These are phyloP conservation scores for Quaeritorhiza haematococci DNA, from an alignment of 371 early-diverging fungal genomes.

Conservation along the genomic window DNA sequence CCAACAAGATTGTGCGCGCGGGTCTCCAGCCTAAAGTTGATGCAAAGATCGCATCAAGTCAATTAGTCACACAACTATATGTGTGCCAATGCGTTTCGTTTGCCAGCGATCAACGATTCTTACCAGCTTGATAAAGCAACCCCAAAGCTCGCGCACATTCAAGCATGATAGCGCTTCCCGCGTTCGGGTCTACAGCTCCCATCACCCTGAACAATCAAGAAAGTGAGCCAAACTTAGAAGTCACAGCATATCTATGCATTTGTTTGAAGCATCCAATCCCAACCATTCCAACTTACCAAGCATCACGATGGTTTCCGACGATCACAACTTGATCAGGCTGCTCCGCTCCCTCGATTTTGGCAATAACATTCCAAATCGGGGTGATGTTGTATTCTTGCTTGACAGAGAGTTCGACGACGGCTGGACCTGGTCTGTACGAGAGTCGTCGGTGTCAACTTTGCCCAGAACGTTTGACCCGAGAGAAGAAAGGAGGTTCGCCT, in stretches of 20 bases:
- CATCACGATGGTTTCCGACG: constrained; percentile 64
- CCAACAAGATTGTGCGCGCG: constrained; percentile 57
- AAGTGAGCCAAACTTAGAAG: not conserved
- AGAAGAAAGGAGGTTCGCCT: not conserved
- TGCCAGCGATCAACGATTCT: no score
- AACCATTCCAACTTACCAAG: constrained; percentile 47
- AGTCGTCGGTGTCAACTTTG: no score
- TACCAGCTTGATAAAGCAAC: constrained; percentile 41
- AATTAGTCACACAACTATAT: no score
- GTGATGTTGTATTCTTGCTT: constrained; percentile 51
- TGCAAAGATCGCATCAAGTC: not conserved
- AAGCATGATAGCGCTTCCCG: constrained; percentile 53
- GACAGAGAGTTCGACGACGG: constrained; percentile 41
- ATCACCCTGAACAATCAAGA: no score
- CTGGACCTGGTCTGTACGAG: constrained; percentile 18
- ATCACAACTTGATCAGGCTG: constrained; percentile 54
- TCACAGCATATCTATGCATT: not conserved
- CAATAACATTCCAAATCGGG: constrained; percentile 63
- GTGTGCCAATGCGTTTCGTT: no score
- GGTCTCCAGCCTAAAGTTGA: constrained; percentile 67
- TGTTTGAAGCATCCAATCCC: not conserved
- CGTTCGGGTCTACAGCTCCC: constrained; percentile 63
- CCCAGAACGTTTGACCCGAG: not conserved
- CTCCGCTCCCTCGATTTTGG: constrained; percentile 49
- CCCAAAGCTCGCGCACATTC: constrained; percentile 56